phyloP scores from a whole-genome alignment of 768 basidiomycete species.

The Hysterangium stoloniferum region DNA sequence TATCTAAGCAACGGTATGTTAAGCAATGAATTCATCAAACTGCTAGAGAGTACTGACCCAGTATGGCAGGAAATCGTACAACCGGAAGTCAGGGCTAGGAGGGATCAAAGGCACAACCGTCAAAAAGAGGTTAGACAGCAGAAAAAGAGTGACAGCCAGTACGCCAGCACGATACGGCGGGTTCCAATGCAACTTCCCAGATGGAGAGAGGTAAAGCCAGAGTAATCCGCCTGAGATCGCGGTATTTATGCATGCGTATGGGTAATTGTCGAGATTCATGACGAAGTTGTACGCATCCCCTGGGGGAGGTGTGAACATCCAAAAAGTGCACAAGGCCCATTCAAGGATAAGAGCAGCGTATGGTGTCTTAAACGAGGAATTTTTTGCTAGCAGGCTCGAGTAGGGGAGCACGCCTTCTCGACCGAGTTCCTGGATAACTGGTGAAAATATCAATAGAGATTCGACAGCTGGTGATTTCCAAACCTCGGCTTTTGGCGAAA shows the following conservation, averaged over 20 bases:
- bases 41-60: slow-evolving; percentile 40
- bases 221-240: slow-evolving; percentile 55
- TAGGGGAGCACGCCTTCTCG: slow-evolving; percentile 63
- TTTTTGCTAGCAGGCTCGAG: slow-evolving; percentile 61
- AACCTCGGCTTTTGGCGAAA: slow-evolving; percentile 62
- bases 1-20: slow-evolving; percentile 25
- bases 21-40: not conserved
- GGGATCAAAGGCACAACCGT: slow-evolving; percentile 57
- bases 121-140: slow-evolving; percentile 59
- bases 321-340: slow-evolving; percentile 48
- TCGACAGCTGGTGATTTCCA: slow-evolving; percentile 9
- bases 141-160: slow-evolving; percentile 42
- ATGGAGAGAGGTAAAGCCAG: slow-evolving; percentile 41
- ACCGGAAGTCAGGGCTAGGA: slow-evolving; percentile 38
- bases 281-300: slow-evolving; percentile 73
- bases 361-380: slow-evolving; percentile 63
- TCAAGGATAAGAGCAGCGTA: slow-evolving; percentile 54
- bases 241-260: slow-evolving; percentile 48
- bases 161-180: slow-evolving; percentile 59
- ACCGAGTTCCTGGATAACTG: slow-evolving; percentile 68
- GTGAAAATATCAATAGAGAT: slow-evolving; percentile 11
- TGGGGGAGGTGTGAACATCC: slow-evolving; percentile 51
- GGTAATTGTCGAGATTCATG: slow-evolving; percentile 41
- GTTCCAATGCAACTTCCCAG: slow-evolving; percentile 41
- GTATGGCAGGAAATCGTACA: slow-evolving; percentile 55